These are phyloP conservation scores for Discostella stelligeroides DNA, from an alignment of 108 stramenopile genomes.

Conservation along the genomic window DNA sequence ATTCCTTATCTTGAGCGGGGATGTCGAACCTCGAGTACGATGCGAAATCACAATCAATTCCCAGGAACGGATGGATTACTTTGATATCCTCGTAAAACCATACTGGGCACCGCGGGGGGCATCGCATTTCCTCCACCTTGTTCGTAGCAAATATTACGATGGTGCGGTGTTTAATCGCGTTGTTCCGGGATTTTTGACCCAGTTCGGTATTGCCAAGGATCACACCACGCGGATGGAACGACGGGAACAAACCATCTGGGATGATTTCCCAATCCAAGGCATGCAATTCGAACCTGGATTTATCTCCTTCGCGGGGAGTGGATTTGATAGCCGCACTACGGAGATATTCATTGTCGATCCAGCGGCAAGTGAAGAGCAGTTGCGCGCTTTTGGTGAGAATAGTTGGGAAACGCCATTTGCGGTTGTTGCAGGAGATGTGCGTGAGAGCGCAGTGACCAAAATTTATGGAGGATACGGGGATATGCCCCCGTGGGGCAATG, in stretches of 20 bases:
- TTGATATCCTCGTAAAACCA: conserved; percentile 45
- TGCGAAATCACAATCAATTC: conserved; percentile 29
- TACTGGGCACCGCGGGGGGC: conserved; percentile 52
- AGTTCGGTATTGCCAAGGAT: conserved; percentile 58
- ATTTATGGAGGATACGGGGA: conserved; percentile 83
- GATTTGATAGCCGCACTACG: conserved; percentile 70
- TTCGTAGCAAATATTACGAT: conserved; percentile 55
- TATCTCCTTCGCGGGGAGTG: conserved; percentile 56
- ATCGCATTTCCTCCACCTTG: conserved; percentile 38
- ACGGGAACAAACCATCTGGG: conserved; percentile 33
- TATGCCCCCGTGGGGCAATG: conserved; percentile 79
- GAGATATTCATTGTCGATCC: conserved; percentile 85
- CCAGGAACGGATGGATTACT: background rate
- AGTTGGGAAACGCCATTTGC: conserved; percentile 89
- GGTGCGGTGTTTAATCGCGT: conserved; percentile 81
- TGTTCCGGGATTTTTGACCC: conserved; percentile 68
- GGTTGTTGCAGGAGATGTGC: conserved; percentile 63
- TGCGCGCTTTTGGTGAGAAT: conserved; percentile 63
- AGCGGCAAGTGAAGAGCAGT: conserved; percentile 57
- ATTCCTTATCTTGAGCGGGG: conserved; percentile 19
- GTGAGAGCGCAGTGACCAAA: conserved; percentile 49
- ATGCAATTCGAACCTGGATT: conserved; percentile 40
- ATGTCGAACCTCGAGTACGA: conserved; percentile 22
- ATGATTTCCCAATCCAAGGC: conserved; percentile 17
- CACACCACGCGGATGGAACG: conserved; percentile 4